These are phyloP conservation scores for Tephrocybe sp. DNA, from an alignment of 768 basidiomycete species.

Conservation along the genomic window DNA sequence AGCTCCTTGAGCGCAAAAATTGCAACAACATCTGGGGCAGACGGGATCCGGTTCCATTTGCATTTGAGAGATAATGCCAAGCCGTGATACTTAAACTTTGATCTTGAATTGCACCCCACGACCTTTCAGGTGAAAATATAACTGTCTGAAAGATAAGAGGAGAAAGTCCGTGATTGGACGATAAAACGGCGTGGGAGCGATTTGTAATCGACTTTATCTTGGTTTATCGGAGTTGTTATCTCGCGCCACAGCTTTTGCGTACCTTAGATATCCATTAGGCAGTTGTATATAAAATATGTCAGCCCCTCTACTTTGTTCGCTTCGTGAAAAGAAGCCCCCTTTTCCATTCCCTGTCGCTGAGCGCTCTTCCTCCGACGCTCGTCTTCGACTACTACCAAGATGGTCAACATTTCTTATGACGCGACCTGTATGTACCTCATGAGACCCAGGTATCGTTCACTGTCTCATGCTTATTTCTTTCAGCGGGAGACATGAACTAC, in stretches of 20 bases:
- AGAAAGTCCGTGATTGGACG: conserved; percentile 9
- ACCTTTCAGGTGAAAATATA: no score
- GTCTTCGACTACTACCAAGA: conserved; percentile 14
- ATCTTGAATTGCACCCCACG: no score
- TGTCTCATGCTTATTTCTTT: background rate
- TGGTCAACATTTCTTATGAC: conserved; percentile 31
- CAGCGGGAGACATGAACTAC: conserved; percentile 38
- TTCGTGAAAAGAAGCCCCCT: conserved; percentile 1
- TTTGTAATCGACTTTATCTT: conserved; percentile 11
- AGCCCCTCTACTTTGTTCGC: background rate
- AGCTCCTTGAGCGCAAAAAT: no score
- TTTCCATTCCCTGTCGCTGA: background rate
- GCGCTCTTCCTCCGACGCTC: background rate
- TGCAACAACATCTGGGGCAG: no score
- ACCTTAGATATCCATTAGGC: conserved; percentile 8
- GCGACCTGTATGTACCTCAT: conserved; percentile 28
- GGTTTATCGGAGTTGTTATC: background rate
- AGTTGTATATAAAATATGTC: conserved; percentile 11
- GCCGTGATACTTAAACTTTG: no score
- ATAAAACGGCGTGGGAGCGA: conserved; percentile 10
- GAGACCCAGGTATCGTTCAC: no score
- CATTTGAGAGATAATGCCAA: no score
- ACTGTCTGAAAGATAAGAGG: conserved; percentile 11
- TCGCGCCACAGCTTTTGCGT: conserved; percentile 6
- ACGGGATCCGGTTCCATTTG: no score